Evolutionary conservation across 2,329 filamentous ascomycete species (phyloP).

Genomic region (Mariannaea elegans): DNA sequence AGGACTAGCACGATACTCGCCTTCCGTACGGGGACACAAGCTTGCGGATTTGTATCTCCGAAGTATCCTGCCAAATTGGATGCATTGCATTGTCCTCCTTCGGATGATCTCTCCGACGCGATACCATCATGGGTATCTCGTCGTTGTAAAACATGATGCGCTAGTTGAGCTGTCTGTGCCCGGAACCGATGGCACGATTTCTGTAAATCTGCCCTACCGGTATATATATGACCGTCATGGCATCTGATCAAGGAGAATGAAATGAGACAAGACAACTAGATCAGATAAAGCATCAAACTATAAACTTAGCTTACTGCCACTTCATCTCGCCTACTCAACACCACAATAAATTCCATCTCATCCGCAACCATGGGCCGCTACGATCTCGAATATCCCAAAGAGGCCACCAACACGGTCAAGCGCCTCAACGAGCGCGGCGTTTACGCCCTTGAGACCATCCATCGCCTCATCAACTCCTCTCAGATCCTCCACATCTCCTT

Average conservation of each 20-base stretch:
- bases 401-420: constrained; percentile 71
- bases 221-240: constrained; percentile 5
- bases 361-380: constrained; percentile 46
- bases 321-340: background rate
- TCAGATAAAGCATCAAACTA: too few species aligned
- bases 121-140: constrained; percentile 6
- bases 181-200: constrained; percentile 6
- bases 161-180: constrained; percentile 5
- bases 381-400: constrained; percentile 69
- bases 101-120: constrained; percentile 4
- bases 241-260: background rate
- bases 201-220: background rate
- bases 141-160: background rate
- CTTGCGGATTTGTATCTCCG: constrained; percentile 2
- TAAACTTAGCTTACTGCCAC: too few species aligned
- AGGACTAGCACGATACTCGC: background rate
- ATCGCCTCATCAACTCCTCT: constrained; percentile 77
- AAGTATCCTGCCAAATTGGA: background rate
- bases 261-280: background rate
- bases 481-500: constrained; percentile 85
- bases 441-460: constrained; percentile 78
- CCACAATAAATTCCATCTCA: background rate
- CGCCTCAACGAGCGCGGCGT: constrained; percentile 71
- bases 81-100: constrained; percentile 1
- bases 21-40: background rate